Conservation (phyloP, 352 stramenopile species). For the Pythium sukuiense region DNA sequence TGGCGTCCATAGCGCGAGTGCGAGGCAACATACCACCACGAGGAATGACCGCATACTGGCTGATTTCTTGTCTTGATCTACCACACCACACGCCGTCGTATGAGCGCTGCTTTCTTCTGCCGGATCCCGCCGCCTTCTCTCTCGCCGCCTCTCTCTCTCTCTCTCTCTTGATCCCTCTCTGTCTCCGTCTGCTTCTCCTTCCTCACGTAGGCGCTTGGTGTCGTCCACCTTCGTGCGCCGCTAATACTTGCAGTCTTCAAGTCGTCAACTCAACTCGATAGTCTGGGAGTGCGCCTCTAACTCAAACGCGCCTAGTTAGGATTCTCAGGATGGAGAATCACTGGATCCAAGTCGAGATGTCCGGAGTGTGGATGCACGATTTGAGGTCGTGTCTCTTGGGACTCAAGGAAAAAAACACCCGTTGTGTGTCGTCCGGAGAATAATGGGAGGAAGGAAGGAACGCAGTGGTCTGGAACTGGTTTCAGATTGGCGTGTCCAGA, state of each 20-base stretch:
- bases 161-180: neutral
- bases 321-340: neutral
- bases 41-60: neutral
- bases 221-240: neutral
- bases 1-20: conserved; percentile 1
- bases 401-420: neutral
- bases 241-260: neutral
- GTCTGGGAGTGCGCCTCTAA: neutral
- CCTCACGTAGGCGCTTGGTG: neutral
- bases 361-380: neutral
- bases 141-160: neutral
- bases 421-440: neutral
- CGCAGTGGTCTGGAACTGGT: neutral
- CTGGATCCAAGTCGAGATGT: neutral
- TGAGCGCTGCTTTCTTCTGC: neutral
- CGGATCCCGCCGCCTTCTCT: neutral
- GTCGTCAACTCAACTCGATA: neutral
- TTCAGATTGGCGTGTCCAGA: neutral
- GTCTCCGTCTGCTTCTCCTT: neutral
- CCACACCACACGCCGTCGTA: conserved; percentile 1
- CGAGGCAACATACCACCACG: neutral
- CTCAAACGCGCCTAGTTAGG: neutral
- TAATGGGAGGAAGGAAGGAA: neutral
- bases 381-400: neutral
- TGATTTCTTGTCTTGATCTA: neutral